phyloP scores from a whole-genome alignment of 2,329 filamentous ascomycete species.

The Trematosphaeria pertusa region DNA sequence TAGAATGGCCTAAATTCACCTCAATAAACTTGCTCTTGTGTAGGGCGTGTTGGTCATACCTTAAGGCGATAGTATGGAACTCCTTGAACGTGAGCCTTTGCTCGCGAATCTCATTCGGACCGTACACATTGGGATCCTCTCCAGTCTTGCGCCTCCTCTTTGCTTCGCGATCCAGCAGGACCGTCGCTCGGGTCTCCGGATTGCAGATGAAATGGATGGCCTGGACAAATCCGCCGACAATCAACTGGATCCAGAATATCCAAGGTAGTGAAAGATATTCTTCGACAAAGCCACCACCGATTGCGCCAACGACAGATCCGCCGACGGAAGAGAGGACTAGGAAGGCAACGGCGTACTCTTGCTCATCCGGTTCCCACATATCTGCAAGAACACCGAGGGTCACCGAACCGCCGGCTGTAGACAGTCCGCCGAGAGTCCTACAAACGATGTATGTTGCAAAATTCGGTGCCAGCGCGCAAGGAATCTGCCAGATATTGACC shows the following conservation, averaged over 20 bases:
- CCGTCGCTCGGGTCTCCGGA: slow-evolving; percentile 76
- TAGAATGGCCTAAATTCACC: slow-evolving; percentile 72
- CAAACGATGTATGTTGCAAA: slow-evolving; percentile 53
- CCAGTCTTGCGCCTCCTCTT: slow-evolving; percentile 72
- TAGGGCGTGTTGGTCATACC: slow-evolving; percentile 39
- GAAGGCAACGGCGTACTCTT: slow-evolving; percentile 67
- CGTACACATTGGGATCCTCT: slow-evolving; percentile 67
- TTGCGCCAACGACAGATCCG: slow-evolving; percentile 62
- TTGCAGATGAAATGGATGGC: slow-evolving; percentile 71
- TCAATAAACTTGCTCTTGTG: no score
- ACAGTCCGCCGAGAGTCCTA: slow-evolving; percentile 62
- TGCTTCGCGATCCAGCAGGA: slow-evolving; percentile 78
- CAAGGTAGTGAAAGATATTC: slow-evolving; percentile 66
- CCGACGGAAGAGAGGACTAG: slow-evolving; percentile 65
- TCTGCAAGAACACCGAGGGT: slow-evolving; percentile 71
- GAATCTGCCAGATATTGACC: slow-evolving; percentile 63
- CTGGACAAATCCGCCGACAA: slow-evolving; percentile 75
- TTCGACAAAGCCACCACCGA: slow-evolving; percentile 62
- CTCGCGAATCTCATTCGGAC: slow-evolving; percentile 68
- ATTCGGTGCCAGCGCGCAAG: slow-evolving; percentile 52
- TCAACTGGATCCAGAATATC: slow-evolving; percentile 84
- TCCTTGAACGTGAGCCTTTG: slow-evolving; percentile 53
- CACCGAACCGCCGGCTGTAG: slow-evolving; percentile 68
- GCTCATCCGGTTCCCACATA: slow-evolving; percentile 64
- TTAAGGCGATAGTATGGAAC: slow-evolving; percentile 55